Conservation (phyloP, 2,329 filamentous ascomycete genomes). For the Penicillium palitans region DNA sequence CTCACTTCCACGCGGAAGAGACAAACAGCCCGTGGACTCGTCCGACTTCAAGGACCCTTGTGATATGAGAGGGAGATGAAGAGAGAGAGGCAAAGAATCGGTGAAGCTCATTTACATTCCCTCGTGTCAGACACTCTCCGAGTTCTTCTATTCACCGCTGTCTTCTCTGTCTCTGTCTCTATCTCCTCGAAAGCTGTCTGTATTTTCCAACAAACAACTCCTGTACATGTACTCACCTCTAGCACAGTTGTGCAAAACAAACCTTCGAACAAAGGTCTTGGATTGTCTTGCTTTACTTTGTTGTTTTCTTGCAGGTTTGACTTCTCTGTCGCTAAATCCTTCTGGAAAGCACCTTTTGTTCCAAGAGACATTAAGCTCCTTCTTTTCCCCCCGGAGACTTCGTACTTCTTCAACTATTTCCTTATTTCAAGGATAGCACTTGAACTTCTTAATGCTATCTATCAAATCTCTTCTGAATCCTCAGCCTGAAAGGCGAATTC, state of each 20-base stretch:
- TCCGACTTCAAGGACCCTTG: slow-evolving; percentile 17
- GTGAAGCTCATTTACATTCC: slow-evolving; percentile 10
- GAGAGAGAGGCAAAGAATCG: slow-evolving; percentile 2
- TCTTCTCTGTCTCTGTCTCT: not conserved
- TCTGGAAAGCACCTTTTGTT: slow-evolving; percentile 31
- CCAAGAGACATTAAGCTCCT: slow-evolving; percentile 17
- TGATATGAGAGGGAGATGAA: not conserved
- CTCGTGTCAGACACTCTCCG: slow-evolving; percentile 10
- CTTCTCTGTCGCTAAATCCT: slow-evolving; percentile 17
- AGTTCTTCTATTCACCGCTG: slow-evolving; percentile 21
- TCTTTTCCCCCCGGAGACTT: slow-evolving; percentile 5
- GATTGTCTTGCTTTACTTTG: slow-evolving; percentile 22
- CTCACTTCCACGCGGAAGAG: slow-evolving; percentile 9
- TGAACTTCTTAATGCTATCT: slow-evolving; percentile 56
- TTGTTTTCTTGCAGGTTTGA: slow-evolving; percentile 15
- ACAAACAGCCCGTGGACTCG: slow-evolving; percentile 23
- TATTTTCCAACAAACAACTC: slow-evolving; percentile 20
- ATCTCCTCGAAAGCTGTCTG: slow-evolving; percentile 13
- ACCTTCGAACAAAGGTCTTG: slow-evolving; percentile 26
- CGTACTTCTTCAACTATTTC: slow-evolving; percentile 4
- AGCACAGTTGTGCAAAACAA: slow-evolving; percentile 17
- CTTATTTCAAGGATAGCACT: slow-evolving; percentile 5
- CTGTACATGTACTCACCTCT: slow-evolving; percentile 20
- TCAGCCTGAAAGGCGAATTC: slow-evolving; percentile 40
- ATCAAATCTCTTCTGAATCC: slow-evolving; percentile 68